Conservation (phyloP, 208 protist species). For the Acanthamoeba sp. region DNA sequence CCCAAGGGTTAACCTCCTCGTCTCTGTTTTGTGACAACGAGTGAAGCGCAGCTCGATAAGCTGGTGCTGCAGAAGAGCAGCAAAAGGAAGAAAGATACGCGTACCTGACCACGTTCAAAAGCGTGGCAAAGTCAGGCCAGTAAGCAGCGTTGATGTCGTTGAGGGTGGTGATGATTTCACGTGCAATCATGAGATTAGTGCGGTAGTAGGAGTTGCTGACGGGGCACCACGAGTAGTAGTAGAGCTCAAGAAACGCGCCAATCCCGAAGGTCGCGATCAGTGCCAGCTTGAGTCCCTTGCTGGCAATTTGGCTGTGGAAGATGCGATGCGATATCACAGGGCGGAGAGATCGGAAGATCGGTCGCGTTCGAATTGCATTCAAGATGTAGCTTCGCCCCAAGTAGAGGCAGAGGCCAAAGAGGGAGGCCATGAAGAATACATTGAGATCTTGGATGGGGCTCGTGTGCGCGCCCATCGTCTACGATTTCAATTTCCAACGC, state of each 20-base stretch:
- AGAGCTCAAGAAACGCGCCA: constrained; percentile 19
- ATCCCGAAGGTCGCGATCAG: background rate
- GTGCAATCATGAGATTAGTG: constrained; percentile 10
- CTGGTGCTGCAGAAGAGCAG: background rate
- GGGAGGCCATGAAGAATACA: constrained; percentile 32
- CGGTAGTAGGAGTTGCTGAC: constrained; percentile 58
- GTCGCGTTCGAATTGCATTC: background rate
- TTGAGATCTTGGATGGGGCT: constrained; percentile 62
- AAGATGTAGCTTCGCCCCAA: background rate
- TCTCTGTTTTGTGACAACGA: background rate
- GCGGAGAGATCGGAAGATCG: background rate
- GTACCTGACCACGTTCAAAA: constrained; percentile 61
- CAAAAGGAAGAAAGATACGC: background rate
- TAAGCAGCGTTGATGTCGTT: constrained; percentile 39
- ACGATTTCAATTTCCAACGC: background rate
- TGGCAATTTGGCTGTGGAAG: background rate
- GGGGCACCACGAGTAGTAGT: constrained; percentile 59
- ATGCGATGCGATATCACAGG: constrained; percentile 17
- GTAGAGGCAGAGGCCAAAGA: background rate
- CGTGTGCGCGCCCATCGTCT: constrained; percentile 50
- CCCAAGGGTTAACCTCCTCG: constrained; percentile 62
- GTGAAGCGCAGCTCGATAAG: background rate
- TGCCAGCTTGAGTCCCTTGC: background rate
- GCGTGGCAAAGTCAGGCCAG: constrained; percentile 55
- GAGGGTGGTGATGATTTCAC: constrained; percentile 35